Conservation (phyloP, 2,329 filamentous ascomycete species). For the Immersiporthe knoxdaviesiana region DNA sequence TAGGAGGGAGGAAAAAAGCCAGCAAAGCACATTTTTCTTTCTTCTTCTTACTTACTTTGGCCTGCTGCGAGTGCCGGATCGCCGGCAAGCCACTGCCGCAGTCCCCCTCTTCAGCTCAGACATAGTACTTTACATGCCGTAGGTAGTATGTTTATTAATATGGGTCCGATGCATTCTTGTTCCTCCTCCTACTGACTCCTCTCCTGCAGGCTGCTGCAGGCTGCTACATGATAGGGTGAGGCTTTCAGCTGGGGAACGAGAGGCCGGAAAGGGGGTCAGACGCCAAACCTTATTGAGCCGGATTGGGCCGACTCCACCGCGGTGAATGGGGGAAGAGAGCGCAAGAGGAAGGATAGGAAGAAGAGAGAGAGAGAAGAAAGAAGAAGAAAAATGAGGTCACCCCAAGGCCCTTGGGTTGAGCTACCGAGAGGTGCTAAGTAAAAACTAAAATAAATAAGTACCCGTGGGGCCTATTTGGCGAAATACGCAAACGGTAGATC, state of each 20-base stretch:
- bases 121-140: background rate
- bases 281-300: background rate
- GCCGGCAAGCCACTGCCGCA: background rate
- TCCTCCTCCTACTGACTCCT: background rate
- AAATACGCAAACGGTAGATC: background rate
- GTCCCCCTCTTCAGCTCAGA: background rate
- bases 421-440: background rate
- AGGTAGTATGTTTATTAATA: background rate
- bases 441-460: background rate
- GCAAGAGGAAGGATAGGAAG: background rate
- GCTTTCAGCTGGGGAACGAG: background rate
- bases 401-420: background rate
- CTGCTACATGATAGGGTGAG: background rate
- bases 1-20: too few relatives aligned
- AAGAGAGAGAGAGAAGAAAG: background rate
- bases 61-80: background rate
- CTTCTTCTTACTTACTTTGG: too few relatives aligned
- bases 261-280: background rate
- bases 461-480: too few relatives aligned
- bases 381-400: background rate
- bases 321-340: background rate
- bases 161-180: background rate
- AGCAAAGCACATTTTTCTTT: too few relatives aligned
- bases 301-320: background rate
- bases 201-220: background rate